These are phyloP conservation scores for Penstemon newberryi DNA, from an alignment of 257 asterid genomes.

Conservation along the genomic window DNA sequence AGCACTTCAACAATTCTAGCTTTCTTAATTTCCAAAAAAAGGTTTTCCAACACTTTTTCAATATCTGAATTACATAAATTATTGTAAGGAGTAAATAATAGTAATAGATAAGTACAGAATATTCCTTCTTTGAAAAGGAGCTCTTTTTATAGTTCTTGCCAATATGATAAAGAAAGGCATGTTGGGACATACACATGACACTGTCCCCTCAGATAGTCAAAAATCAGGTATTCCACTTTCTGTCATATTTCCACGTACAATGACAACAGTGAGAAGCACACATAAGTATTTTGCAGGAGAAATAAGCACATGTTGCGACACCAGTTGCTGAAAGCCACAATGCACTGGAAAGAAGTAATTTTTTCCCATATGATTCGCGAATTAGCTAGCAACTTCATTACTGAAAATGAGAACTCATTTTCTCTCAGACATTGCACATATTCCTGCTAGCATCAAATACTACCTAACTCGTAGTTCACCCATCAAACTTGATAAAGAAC, in stretches of 20 bases:
- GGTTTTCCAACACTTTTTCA: background rate
- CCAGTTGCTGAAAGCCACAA: background rate
- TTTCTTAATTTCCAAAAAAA: background rate
- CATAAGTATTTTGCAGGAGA: background rate
- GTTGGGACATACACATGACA: slow-evolving; percentile 7
- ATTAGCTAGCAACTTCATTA: background rate
- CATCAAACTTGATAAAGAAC: background rate
- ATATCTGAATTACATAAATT: background rate
- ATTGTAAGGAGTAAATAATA: background rate
- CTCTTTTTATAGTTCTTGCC: background rate
- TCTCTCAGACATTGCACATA: slow-evolving; percentile 12
- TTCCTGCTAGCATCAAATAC: slow-evolving; percentile 2
- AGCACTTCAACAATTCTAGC: slow-evolving; percentile 2
- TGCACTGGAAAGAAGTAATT: slow-evolving; percentile 3
- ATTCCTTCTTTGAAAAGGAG: background rate
- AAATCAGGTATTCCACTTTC: slow-evolving; percentile 1
- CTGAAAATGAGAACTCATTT: background rate
- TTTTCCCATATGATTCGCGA: background rate
- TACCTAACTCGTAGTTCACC: background rate
- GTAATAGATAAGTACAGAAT: background rate
- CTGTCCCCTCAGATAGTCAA: slow-evolving; percentile 9
- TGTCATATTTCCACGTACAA: background rate
- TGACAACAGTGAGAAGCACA: background rate
- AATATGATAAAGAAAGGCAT: background rate
- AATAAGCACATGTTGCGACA: background rate